These are phyloP conservation scores for Calonectria multiphialidica DNA, from an alignment of 2,329 filamentous ascomycete species.

Conservation along the genomic window DNA sequence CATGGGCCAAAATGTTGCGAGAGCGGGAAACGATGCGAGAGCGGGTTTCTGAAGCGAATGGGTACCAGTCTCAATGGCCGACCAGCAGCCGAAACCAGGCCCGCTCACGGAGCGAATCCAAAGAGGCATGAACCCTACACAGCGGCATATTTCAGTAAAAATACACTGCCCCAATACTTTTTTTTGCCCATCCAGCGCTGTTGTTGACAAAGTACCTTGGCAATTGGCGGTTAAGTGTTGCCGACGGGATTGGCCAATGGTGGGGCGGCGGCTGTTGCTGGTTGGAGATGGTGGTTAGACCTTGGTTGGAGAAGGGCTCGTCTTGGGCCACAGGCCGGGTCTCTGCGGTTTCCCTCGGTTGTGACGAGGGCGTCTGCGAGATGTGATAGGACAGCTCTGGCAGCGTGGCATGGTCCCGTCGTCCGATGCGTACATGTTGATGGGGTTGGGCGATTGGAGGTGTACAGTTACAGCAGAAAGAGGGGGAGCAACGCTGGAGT, in stretches of 20 bases:
- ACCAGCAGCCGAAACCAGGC: constrained; percentile 33
- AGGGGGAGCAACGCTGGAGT: not conserved
- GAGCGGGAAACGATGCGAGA: constrained; percentile 4
- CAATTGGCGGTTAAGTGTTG: constrained; percentile 36
- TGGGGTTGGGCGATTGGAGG: not conserved
- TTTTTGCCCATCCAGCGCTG: constrained; percentile 39
- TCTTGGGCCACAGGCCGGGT: constrained; percentile 32
- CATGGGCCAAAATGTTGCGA: not conserved
- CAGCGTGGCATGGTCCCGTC: constrained; percentile 15
- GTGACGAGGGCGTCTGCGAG: constrained; percentile 29
- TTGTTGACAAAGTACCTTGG: not conserved
- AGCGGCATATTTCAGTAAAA: not conserved
- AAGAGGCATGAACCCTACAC: not conserved
- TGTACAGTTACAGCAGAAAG: not conserved
- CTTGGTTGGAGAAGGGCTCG: constrained; percentile 21
- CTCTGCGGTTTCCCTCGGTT: constrained; percentile 51
- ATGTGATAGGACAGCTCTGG: not conserved
- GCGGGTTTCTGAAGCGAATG: not conserved
- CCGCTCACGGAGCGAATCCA: constrained; percentile 22
- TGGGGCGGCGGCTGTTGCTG: constrained; percentile 30
- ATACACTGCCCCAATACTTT: not conserved
- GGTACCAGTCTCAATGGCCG: constrained; percentile 32
- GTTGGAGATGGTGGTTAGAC: constrained; percentile 29
- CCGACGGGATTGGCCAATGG: constrained; percentile 44
- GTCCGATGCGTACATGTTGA: constrained; percentile 21